Base-by-base conservation (phyloP, 805 yeast genomes). In the Wickerhamomyces bisporus region DNA sequence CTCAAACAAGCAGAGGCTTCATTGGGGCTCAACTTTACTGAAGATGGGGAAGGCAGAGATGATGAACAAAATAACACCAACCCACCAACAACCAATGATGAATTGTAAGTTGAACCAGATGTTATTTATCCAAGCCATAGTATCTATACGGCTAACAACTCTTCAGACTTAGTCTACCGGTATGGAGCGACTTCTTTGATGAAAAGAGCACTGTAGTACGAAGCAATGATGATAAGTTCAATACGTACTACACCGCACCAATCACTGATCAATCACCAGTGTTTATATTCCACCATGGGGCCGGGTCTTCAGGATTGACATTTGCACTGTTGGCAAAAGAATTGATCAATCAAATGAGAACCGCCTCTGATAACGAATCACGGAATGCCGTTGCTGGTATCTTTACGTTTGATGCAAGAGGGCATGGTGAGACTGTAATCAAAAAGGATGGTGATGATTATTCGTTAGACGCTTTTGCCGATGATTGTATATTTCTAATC, bases 261-360 rank as follows among this genome's bases (percentile, higher is more conserved):
- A 42, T 49, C 7, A 38, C 48, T 0, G 43, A 50, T 1, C 50
- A 53, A 0, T 55, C 66, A 0, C 87, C 94, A 0, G 50, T 87
- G 1, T 78, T 85, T 48, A 62, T 93, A 2, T 78, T 80, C 48
- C 93, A 86, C 47, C 99, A 93, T 59, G 99, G 99, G 3, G 97
- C 96, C 1, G 98, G 98, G 0, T 88, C 97, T 1, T 75, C 86
- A 2, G 87, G 83, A 0, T 64, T 86, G 62, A 71, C 96, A 1
- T 93, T 85, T 64, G 84, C 86, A 1, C 55, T 65, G 19, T 50
- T 86, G 18, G 60, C 74, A 1, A 58, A 51, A 32, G 52, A 55
- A 9, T 45, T 76, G 15, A 50, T 48, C 7, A 40, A 40, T 12
- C 52, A 51, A 17, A 52, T 60, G 40, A 32, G 36, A 5, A 30